phyloP scores from a whole-genome alignment of 2,329 filamentous ascomycete species.

The Trichothecium roseum region DNA sequence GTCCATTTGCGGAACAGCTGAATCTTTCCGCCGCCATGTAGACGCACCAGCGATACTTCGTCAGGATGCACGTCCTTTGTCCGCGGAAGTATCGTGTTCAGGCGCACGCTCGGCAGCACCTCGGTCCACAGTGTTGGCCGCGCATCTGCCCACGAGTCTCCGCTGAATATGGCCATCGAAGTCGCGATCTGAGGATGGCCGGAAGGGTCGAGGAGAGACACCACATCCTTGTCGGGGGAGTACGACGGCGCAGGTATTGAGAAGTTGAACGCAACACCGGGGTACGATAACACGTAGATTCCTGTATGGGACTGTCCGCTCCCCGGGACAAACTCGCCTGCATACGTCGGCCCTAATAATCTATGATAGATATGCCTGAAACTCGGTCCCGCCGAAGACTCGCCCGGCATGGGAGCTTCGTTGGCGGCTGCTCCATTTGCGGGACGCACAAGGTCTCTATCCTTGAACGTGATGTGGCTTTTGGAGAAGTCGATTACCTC shows the following conservation, averaged over 20 bases:
- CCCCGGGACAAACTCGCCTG: conserved; percentile 73
- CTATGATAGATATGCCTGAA: conserved; percentile 89
- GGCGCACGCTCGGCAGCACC: conserved; percentile 62
- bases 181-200: conserved; percentile 65
- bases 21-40: conserved; percentile 69
- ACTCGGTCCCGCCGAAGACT: conserved; percentile 48
- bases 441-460: conserved; percentile 66
- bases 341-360: conserved; percentile 87
- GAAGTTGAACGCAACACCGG: conserved; percentile 89
- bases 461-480: conserved; percentile 70
- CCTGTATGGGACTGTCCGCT: conserved; percentile 47
- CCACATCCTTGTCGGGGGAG: conserved; percentile 69
- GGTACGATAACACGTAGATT: conserved; percentile 86
- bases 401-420: conserved; percentile 19
- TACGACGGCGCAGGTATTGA: conserved; percentile 65
- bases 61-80: conserved; percentile 74
- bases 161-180: conserved; percentile 85
- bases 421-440: conserved; percentile 25
- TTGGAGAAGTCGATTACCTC: conserved; percentile 87
- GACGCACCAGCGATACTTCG: conserved; percentile 70
- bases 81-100: conserved; percentile 56
- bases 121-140: conserved; percentile 68
- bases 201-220: conserved; percentile 72
- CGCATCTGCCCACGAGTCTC: conserved; percentile 81
- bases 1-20: conserved; percentile 68